Evolutionary conservation across 2,329 filamentous ascomycete genomes (phyloP), one percentile per base, ranked within the genome.

Genomic region (Cladosporium cucumerinum): DNA sequence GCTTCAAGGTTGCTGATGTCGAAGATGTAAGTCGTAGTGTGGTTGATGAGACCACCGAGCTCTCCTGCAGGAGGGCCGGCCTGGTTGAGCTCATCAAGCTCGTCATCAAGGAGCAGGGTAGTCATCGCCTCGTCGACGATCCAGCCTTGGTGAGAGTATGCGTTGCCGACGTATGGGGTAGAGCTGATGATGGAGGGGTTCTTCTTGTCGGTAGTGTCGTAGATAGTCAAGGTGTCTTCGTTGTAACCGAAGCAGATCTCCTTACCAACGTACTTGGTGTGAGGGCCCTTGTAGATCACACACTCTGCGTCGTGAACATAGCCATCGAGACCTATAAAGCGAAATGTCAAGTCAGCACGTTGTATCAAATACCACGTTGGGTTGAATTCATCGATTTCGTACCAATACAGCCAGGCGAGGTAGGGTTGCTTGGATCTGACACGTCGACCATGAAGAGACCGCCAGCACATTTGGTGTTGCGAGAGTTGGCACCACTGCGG

Each of bases 301-400:
- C 85, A 87, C 74, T 87, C 84, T 2, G 85, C 85, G 68, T 87
- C 85, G 73, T 87, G 85, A 18, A 87, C 85, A 71, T 87, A 87
- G 46, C 84, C 85, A 71, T 87, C 85, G 21, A 21, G 21, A 21
- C 39, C 39, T 46, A n/a, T 5, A 10, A 12, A 46, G 39, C 8
- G n/a, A 46, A 46, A n/a, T 21, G n/a, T 21, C n/a, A 11, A 46
- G 39, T 46, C 39, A 46, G 39, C n/a, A 21, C n/a, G n/a, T 4
- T 46, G 39, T 23, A 8, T 46, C 39, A 46, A 10, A 11, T n/a
- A 46, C 8, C 39, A 3, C n/a, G 3, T 21, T 46, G 39, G n/a
- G n/a, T 46, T 21, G 36, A n/a, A 46, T 46, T 12, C 21, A 21
- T 46, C 1, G 2, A 3, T 5, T 23, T 11, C 39, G 79, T 72